phyloP scores from a whole-genome alignment of 2,329 filamentous ascomycete species.

The Sarocladium kiliense region DNA sequence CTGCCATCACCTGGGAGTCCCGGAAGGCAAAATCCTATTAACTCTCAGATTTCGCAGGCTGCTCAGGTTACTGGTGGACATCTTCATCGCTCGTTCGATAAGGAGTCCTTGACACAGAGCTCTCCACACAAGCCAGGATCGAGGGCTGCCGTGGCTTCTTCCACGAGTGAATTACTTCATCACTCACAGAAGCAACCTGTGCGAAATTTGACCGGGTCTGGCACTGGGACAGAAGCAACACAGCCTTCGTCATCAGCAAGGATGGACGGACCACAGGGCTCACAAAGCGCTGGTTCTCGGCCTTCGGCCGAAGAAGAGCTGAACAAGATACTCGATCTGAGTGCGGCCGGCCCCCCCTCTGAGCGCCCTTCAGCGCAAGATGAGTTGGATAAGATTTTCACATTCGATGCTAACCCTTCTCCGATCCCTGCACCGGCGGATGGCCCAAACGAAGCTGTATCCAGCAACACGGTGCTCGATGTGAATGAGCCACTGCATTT shows the following conservation, averaged over 20 bases:
- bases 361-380: not conserved
- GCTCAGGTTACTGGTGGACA: not conserved
- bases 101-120: not conserved
- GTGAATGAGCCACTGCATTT: not conserved
- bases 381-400: conserved; percentile 1
- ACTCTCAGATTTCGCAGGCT: conserved; percentile 3
- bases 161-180: not conserved
- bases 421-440: no score
- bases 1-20: not conserved
- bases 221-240: not conserved
- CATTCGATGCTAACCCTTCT: not conserved
- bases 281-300: not conserved
- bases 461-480: not conserved
- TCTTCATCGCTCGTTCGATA: not conserved
- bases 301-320: conserved; percentile 12
- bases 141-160: not conserved
- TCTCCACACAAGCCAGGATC: not conserved
- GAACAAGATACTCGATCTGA: conserved; percentile 10
- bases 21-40: not conserved
- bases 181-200: not conserved
- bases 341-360: not conserved
- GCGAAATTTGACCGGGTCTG: not conserved
- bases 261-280: not conserved
- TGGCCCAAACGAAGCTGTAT: not conserved
- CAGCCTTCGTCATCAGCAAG: not conserved